Percentiles rank a stretch among this genome's conserved stretches.
These are phyloP conservation scores for Debaryomyces coudertii DNA, from an alignment of 1,139 yeast genomes.

Conservation along the genomic window DNA sequence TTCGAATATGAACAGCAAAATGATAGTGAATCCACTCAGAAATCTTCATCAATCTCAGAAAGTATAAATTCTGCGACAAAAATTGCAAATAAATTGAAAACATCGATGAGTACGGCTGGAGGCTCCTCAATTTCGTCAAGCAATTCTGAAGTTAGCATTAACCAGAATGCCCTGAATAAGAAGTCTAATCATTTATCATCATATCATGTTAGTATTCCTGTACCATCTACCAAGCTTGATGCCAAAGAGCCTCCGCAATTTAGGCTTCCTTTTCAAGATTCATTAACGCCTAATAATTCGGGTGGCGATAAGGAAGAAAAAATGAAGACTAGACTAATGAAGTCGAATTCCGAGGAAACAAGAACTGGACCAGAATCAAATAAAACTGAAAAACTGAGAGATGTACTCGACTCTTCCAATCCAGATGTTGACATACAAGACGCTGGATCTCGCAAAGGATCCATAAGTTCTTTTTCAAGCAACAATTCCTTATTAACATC, in stretches of 20 bases:
- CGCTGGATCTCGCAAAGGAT: slow-evolving; percentile 27
- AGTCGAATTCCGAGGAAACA: background rate
- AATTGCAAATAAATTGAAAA: slow-evolving; percentile 16
- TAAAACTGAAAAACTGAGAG: background rate
- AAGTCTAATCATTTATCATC: background rate
- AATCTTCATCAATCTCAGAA: slow-evolving; percentile 9
- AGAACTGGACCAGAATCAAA: background rate
- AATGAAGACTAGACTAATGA: background rate
- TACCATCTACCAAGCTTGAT: slow-evolving; percentile 24
- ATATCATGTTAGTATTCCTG: slow-evolving; percentile 22
- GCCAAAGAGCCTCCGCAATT: slow-evolving; percentile 51
- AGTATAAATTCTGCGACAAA: slow-evolving; percentile 12
- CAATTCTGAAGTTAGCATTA: slow-evolving; percentile 6
- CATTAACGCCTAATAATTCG: background rate
- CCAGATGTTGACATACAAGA: background rate
- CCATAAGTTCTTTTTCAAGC: slow-evolving; percentile 34
- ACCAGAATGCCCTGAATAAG: background rate
- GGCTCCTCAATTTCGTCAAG: slow-evolving; percentile 8
- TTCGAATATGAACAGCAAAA: slow-evolving; percentile 39
- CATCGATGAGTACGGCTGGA: slow-evolving; percentile 19
- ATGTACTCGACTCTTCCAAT: background rate
- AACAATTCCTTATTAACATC: slow-evolving; percentile 33
- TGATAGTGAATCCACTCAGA: slow-evolving; percentile 3
- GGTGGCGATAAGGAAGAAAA: background rate
- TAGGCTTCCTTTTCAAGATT: slow-evolving; percentile 67